Evolutionary conservation across 1,284 basidiomycete species (phyloP).

Genomic region (Puccinia horiana): DNA sequence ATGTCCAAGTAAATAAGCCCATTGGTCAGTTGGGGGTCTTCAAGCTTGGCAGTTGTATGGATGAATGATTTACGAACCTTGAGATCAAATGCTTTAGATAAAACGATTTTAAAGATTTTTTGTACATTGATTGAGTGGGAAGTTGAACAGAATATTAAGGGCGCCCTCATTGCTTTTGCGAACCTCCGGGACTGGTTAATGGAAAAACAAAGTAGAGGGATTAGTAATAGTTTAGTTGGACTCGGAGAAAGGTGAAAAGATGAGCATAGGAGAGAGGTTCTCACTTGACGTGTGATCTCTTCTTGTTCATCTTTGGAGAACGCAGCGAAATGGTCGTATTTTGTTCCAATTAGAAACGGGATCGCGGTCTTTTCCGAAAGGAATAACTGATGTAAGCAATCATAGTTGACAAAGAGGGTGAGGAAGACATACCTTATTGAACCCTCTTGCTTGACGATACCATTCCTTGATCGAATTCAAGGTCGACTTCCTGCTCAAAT

Average conservation of each 20-base stretch:
- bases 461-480: slow-evolving; percentile 98
- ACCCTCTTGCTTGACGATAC: slow-evolving; percentile 96
- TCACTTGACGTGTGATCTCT: slow-evolving; percentile 92
- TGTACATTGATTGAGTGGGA: slow-evolving; percentile 98
- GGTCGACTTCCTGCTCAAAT: slow-evolving; percentile 92
- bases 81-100: slow-evolving; percentile 64
- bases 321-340: slow-evolving; percentile 94
- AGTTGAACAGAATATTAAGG: slow-evolving; percentile 96
- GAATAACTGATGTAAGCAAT: neutral
- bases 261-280: slow-evolving; percentile 50
- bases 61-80: slow-evolving; percentile 55
- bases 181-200: slow-evolving; percentile 79
- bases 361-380: slow-evolving; percentile 54
- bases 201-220: slow-evolving; percentile 10
- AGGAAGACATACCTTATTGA: slow-evolving; percentile 76
- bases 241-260: neutral
- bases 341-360: slow-evolving; percentile 76
- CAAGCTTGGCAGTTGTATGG: neutral
- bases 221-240: neutral
- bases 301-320: slow-evolving; percentile 96
- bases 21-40: neutral
- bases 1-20: neutral
- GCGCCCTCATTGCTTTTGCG: slow-evolving; percentile 96
- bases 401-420: slow-evolving; percentile 53
- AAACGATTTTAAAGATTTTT: slow-evolving; percentile 94